Percentiles rank a stretch among this genome's conserved stretches.
Evolutionary conservation across 1,139 yeast species (phyloP).

Genomic region (Kazachstania sp.): DNA sequence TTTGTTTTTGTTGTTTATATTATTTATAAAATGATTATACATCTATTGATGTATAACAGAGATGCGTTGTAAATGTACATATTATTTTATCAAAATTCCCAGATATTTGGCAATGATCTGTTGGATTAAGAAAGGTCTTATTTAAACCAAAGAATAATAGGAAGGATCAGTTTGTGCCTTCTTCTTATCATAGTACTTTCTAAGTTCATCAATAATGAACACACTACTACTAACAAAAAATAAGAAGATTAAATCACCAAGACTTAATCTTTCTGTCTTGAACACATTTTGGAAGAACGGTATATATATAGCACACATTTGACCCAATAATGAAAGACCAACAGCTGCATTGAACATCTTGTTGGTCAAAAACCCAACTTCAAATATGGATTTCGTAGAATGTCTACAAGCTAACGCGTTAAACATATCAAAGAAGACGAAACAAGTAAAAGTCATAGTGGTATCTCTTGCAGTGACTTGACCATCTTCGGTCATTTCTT

Average conservation of each 20-base stretch:
- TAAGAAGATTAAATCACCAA: constrained; percentile 60
- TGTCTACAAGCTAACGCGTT: constrained; percentile 92
- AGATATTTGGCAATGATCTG: neutral
- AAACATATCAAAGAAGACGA: constrained; percentile 91
- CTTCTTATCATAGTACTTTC: constrained; percentile 43
- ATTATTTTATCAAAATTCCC: neutral
- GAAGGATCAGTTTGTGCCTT: constrained; percentile 12
- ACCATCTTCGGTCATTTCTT: constrained; percentile 70
- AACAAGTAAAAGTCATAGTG: constrained; percentile 97
- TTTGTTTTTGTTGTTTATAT: too few species aligned
- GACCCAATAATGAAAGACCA: constrained; percentile 84
- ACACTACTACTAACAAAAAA: constrained; percentile 65
- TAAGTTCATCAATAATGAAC: constrained; percentile 72
- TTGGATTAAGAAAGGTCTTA: neutral
- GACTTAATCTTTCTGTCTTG: constrained; percentile 81
- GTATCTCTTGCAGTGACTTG: constrained; percentile 87
- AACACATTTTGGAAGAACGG: constrained; percentile 87
- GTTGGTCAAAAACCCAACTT: constrained; percentile 65
- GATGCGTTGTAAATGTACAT: neutral
- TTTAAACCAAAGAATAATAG: constrained; percentile 24
- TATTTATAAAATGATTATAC: too few species aligned
- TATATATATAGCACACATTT: constrained; percentile 81
- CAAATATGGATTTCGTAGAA: constrained; percentile 68
- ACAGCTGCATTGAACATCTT: constrained; percentile 91
- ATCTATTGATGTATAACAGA: neutral